These are phyloP conservation scores for Syncephalastrum monosporum DNA, from an alignment of 371 early-diverging fungal species.

Conservation along the genomic window DNA sequence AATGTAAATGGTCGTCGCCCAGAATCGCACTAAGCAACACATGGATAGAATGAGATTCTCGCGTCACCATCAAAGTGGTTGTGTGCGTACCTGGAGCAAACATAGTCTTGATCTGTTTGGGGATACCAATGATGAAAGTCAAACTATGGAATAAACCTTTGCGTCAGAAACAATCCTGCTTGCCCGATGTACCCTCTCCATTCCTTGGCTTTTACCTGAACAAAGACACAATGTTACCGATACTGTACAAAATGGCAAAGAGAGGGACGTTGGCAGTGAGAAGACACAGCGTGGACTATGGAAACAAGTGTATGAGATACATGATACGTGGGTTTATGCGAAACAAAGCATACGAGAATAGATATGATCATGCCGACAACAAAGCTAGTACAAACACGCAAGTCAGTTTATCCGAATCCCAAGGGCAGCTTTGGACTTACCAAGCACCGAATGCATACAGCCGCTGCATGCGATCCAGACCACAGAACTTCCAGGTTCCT, in stretches of 20 bases:
- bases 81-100: constrained; percentile 64
- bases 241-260: constrained; percentile 88
- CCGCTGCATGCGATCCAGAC: constrained; percentile 78
- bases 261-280: constrained; percentile 55
- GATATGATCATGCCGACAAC: constrained; percentile 72
- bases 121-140: constrained; percentile 86
- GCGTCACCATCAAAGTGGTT: not conserved
- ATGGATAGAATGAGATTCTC: not conserved
- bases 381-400: constrained; percentile 47
- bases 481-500: constrained; percentile 52
- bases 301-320: too few species aligned
- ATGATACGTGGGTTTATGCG: too few species aligned
- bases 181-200: not conserved
- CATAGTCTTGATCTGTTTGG: constrained; percentile 83
- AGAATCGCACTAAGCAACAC: constrained; percentile 29
- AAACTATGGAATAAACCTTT: constrained; percentile 46
- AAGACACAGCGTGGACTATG: constrained; percentile 67
- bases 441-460: constrained; percentile 87
- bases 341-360: constrained; percentile 56
- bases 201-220: constrained; percentile 51
- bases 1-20: constrained; percentile 42
- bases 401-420: not conserved
- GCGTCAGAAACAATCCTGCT: not conserved
- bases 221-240: constrained; percentile 87
- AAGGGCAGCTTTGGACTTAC: constrained; percentile 27